Percentiles rank a stretch among this genome's conserved stretches.
Evolutionary conservation across 192 early-diverging fungal genomes (phyloP).

Genomic region (Backusella sp.): DNA sequence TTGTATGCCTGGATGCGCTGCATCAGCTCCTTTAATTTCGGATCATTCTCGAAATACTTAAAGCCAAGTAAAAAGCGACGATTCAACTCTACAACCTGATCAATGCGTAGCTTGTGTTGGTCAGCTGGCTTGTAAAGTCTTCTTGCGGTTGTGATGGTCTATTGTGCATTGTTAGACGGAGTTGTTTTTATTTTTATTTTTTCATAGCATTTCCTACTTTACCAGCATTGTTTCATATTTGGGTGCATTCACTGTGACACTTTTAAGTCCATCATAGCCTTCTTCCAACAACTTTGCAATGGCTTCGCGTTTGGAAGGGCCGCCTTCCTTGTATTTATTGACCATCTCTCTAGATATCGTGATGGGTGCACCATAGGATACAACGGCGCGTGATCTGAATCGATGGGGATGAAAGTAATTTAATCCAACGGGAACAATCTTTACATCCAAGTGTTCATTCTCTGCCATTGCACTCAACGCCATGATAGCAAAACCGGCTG

Average conservation of each 20-base stretch:
- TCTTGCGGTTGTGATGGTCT: constrained; percentile 86
- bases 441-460: constrained; percentile 78
- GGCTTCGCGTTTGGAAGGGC: constrained; percentile 76
- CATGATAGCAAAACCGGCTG: constrained; percentile 77
- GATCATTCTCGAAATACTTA: constrained; percentile 74
- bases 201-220: background rate
- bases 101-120: constrained; percentile 76
- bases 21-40: constrained; percentile 69
- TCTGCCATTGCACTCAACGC: constrained; percentile 85
- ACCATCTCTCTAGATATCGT: constrained; percentile 74
- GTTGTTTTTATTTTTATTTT: no score
- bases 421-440: constrained; percentile 84
- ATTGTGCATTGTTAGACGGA: no score
- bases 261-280: constrained; percentile 73
- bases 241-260: constrained; percentile 90
- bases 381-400: constrained; percentile 93
- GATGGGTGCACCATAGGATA: constrained; percentile 92
- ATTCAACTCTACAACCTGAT: constrained; percentile 84
- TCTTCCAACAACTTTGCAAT: constrained; percentile 69
- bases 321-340: constrained; percentile 78
- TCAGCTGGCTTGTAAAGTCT: constrained; percentile 83
- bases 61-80: constrained; percentile 87
- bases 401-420: constrained; percentile 95
- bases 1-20: constrained; percentile 81
- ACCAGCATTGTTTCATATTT: constrained; percentile 90